Base-by-base conservation (phyloP, 1,139 yeast species). In the Wickerhamomyces sp. region DNA sequence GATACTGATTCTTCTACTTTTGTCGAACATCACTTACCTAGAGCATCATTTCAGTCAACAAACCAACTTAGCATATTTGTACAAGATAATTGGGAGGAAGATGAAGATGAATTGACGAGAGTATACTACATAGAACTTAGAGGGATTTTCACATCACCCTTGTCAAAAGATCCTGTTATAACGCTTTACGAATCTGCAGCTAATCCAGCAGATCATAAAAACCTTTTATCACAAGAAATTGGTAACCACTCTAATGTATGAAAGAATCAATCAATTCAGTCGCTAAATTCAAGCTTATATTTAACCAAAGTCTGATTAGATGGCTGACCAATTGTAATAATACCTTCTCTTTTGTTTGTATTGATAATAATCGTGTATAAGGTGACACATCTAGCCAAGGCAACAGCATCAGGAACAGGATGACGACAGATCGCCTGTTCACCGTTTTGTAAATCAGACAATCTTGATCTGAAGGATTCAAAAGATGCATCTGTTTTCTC, bases 161-260 rank as follows among this genome's bases (percentile, higher is more conserved):
- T 80, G 45, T 64, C 68, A 37, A 75, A 71, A 51, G 87, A 77
- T 43, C 95, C 95, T 0, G 79, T 86, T 16, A 72, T 83, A 17
- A 72, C 95, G 1, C 56, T 84, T 21, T 90, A 90, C 60, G 97
- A 90, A 60, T 78, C 89, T 45, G 95, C 96, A 1, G 94, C 97
- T 7, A 89, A 89, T 56, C 96, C 96, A 0, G 78, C 83, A 3
- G 97, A 90, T 58, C 97, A 90, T 61, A 80, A 81, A 55, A 76
- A 69, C 47, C 41, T 73, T 33, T 38, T 52, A 16, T 52, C 52
- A 4, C 56, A 56, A 32, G 60, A 54, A 30, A 39, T 39, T 21
- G 47, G 48, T 3, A 45, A 47, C 29, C 45, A 39, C 24, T 33
- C 42, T 5, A 32, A 25, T n/a, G 9, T 32, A 12, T 32, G 22